Base-by-base conservation (phyloP, 768 basidiomycete species). In the Termitomyces titanicus region DNA sequence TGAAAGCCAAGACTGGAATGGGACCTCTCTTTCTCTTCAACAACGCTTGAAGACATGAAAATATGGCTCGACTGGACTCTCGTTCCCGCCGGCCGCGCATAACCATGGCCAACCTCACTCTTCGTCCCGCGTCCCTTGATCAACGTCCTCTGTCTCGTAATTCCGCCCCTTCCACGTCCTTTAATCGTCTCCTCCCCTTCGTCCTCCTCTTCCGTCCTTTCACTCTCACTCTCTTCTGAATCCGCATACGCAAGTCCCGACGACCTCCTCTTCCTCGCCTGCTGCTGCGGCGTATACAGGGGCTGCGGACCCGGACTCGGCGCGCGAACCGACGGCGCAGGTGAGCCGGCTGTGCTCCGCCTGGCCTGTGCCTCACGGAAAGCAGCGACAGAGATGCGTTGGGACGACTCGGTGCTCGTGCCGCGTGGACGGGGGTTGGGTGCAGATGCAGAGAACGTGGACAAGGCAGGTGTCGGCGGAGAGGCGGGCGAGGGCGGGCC, bases 341-440 rank as follows among this genome's bases (percentile, higher is more conserved):
- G 87, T 0, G 86, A 88, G 50, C 79, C 81, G 12, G 85, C 76
- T 25, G 75, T 68, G 60, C 84, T 84, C 46, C 85, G 76, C 39
- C 88, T 73, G 4, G 88, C 85, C 53, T 89, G 86, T 18, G 81
- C 87, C 72, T 91, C 89, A 51, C 86, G 81, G 65, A 92, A 92
- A 3, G 89, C 89, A 2, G 88, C 89, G 31, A 92, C 85, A 8
- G 87, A 87, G 24, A 92, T 91, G 51, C 88, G 80, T 58, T 89
- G 88, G 1, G 84, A 84, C 5, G 82, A 74, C 38, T 88, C 85
- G 57, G 75, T 61, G 67, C 86, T 86, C 42, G 74, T 72, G 20
- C 77, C 81, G 61, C 88, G 79, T 15, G 83, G 80, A 1, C 85
- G 79, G 18, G 79, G 72, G 11, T 74, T 34, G 2, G 46, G 15